Evolutionary conservation across 345 rosid species (phyloP), one percentile per base, ranked within the genome.

Genomic region (Schrenkiella parvula): DNA sequence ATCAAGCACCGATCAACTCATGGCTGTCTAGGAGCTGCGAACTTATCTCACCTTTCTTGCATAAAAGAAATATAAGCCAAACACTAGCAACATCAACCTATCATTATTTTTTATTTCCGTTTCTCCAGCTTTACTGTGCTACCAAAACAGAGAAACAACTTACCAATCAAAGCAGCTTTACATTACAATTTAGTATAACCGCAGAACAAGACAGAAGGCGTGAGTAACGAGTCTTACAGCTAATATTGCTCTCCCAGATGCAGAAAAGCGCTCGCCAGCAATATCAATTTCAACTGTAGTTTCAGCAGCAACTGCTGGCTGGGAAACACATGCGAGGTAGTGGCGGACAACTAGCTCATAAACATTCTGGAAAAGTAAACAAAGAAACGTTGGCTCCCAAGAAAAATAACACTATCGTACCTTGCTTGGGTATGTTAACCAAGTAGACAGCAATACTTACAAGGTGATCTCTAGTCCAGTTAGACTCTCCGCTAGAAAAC

Each of bases 311-410:
- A 91, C 79, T 31, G 99, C 99, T 64, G 99, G 97, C 80, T 87
- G 91, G 2, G 99, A 95, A 76, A 95, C 97, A 79, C 99, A 95
- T 44, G 97, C 99, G 74, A 95, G 81, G 73, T 87, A 95, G 80
- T 95, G 99, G 29, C 96, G 96, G 81, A 91, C 99, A 57, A 95
- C 97, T 78, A 95, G 78, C 76, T 91, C 97, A 80, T 93, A 93
- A 60, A 93, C 76, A 82, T 80, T 89, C 99, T 93, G 86, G 57
- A 46, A 66, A 70, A 77, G 55, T 65, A 59, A 13, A 37, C 22
- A 50, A 70, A 25, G 38, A 47, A 32, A 5, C 3, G 6, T 57
- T 75, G 38, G 13, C 1, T 51, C 62, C 29, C 34, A 68, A 5
- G 21, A 25, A 4, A 28, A 8, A 10, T 52, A 61, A 43, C 9